phyloP scores from a whole-genome alignment of 495 filamentous ascomycete species.

The Peziza echinospora region DNA sequence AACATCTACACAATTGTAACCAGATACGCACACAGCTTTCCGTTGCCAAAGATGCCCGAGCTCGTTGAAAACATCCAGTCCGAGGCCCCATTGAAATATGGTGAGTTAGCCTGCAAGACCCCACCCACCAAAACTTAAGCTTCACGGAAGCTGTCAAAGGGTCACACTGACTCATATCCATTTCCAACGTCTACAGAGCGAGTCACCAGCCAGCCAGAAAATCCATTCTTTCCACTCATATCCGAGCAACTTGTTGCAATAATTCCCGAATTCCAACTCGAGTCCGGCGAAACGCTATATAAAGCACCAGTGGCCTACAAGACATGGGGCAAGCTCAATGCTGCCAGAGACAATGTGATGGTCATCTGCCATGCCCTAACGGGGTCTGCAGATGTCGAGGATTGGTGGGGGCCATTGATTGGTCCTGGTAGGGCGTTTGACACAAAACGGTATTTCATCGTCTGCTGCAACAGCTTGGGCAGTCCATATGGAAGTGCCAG shows the following conservation, averaged over 20 bases:
- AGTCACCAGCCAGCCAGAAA: conserved; percentile 55
- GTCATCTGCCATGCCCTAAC: conserved; percentile 95
- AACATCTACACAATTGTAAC: no score
- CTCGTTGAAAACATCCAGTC: no score
- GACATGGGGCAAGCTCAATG: conserved; percentile 53
- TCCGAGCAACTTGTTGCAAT: conserved; percentile 66
- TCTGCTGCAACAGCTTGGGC: conserved; percentile 89
- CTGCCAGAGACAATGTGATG: conserved; percentile 68
- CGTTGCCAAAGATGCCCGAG: no score
- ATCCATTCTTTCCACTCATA: conserved; percentile 72
- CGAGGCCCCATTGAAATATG: no score
- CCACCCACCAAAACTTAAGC: no score
- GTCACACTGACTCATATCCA: no score
- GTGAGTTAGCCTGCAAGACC: no score
- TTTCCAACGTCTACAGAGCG: conserved; percentile 27
- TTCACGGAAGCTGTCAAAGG: no score
- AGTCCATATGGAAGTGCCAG: conserved; percentile 94
- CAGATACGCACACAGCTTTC: no score
- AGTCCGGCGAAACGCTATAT: conserved; percentile 66
- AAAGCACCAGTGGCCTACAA: conserved; percentile 93
- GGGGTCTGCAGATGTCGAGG: conserved; percentile 82
- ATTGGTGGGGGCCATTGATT: conserved; percentile 96
- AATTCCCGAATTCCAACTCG: conserved; percentile 76
- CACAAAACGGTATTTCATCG: conserved; percentile 71
- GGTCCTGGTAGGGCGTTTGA: conserved; percentile 83